Base-by-base conservation (phyloP, 2,329 filamentous ascomycete genomes). In the Colletotrichum godetiae region DNA sequence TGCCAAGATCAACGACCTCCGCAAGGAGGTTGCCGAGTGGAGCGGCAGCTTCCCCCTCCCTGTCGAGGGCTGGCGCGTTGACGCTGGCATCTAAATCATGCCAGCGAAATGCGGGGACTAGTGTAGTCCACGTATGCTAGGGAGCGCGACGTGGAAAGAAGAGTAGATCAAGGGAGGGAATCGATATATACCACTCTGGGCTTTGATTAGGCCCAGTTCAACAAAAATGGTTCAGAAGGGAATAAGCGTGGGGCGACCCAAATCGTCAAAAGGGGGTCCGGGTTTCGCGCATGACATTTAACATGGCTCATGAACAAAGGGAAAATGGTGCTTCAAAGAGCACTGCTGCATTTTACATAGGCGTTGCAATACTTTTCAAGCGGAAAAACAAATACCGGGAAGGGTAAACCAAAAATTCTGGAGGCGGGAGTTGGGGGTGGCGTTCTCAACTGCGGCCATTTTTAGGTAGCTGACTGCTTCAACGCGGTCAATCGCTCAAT, bases 31-130 rank as follows among this genome's bases (percentile, higher is more conserved):
- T 82, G 88, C 94, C 59, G 86, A 86, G 61, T 99, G 96, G 96
- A 94, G 94, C 82, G 90, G 89, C 82, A 91, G 90, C 77, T 99
- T 98, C 93, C 97, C 97, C 81, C 93, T 99, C 75, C 97, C 97
- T 74, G 92, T 97, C 76, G 91, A 92, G 87, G 91, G 91, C 80
- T 92, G 91, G 91, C 89, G 91, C 80, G 81, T 86, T 72, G 89
- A 91, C 78, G 89, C 89, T 74, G 88, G 88, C 77, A 83, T 91
- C 79, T 91, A 89, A 87, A 55, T 11, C 8, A 58, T 71, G 71
- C 46, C 73, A 56, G 68, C 68, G 53, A 27, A 12, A 13, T 55
- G 52, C n/a, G 37, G 37, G 22, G 52, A 55, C 22, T 27, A 15
- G 11, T 24, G 42, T 29, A 22, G 13, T 15, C 52, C 63, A 49